phyloP scores from a whole-genome alignment of 106 monocot species.

The Dioscorea dumetorum region DNA sequence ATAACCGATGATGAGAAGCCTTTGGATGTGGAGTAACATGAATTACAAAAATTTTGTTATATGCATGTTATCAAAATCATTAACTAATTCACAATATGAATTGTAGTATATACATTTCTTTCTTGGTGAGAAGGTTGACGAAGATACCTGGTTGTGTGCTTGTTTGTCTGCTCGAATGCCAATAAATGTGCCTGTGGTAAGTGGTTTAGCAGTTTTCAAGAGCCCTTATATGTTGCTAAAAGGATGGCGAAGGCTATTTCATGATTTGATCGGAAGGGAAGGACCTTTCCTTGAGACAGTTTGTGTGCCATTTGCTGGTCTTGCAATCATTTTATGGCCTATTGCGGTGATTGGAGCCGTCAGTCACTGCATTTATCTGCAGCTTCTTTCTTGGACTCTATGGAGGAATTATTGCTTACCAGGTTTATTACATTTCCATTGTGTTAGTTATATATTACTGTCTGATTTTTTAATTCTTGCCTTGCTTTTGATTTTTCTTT shows the following conservation, averaged over 20 bases:
- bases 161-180: slow-evolving; percentile 46
- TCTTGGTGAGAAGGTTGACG: slow-evolving; percentile 33
- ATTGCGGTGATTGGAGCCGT: slow-evolving; percentile 62
- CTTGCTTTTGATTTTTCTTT: slow-evolving; percentile 5
- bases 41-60: background rate
- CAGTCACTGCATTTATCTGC: slow-evolving; percentile 42
- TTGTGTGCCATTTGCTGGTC: slow-evolving; percentile 83
- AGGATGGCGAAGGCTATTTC: slow-evolving; percentile 67
- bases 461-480: background rate
- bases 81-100: too few species aligned
- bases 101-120: too few species aligned
- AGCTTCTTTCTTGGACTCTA: slow-evolving; percentile 76
- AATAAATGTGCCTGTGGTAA: slow-evolving; percentile 53
- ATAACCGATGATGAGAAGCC: slow-evolving; percentile 52
- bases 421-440: slow-evolving; percentile 31
- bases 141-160: slow-evolving; percentile 54
- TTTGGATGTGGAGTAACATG: slow-evolving; percentile 61
- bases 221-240: slow-evolving; percentile 85
- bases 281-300: slow-evolving; percentile 79
- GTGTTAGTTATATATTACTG: too few species aligned
- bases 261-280: slow-evolving; percentile 72
- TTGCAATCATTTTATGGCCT: slow-evolving; percentile 81
- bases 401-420: slow-evolving; percentile 48
- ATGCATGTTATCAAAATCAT: too few species aligned
- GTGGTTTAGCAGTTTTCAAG: slow-evolving; percentile 49